Conservation (phyloP, 345 rosid species). For the Bretschneidera sinensis region DNA sequence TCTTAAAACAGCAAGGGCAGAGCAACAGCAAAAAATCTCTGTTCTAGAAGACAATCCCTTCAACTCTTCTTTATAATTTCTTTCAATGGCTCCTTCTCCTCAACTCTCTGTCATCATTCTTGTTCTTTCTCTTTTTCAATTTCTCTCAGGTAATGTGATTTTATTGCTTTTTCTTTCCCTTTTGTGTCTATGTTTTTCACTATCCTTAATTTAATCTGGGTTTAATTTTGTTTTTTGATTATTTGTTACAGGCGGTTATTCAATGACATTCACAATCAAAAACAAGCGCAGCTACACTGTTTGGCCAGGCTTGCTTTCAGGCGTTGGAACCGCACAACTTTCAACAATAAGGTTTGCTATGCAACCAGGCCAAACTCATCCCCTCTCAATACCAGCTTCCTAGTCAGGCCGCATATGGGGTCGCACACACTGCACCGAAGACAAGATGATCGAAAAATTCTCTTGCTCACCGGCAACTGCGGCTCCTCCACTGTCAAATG, state of each 20-base stretch:
- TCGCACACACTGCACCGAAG: slow-evolving; percentile 53
- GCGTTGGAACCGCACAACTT: slow-evolving; percentile 46
- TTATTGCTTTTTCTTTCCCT: background rate
- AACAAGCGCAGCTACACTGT: slow-evolving; percentile 58
- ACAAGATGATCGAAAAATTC: slow-evolving; percentile 49
- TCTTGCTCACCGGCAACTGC: slow-evolving; percentile 62
- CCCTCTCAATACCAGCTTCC: slow-evolving; percentile 34
- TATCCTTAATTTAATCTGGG: background rate
- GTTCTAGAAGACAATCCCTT: background rate
- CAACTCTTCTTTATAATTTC: background rate
- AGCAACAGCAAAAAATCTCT: too few species aligned
- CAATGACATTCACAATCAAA: slow-evolving; percentile 38
- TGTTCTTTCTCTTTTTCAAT: background rate
- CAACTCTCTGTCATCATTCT: background rate
- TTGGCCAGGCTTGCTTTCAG: slow-evolving; percentile 68
- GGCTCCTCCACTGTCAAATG: slow-evolving; percentile 43
- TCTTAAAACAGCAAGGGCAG: too few species aligned
- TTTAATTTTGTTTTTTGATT: background rate
- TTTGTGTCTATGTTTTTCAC: too few species aligned
- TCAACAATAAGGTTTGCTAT: slow-evolving; percentile 55
- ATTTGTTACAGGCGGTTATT: slow-evolving; percentile 6
- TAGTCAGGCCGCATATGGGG: slow-evolving; percentile 84
- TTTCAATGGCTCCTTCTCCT: slow-evolving; percentile 4
- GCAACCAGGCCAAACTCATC: slow-evolving; percentile 31
- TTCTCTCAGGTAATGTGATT: background rate